phyloP scores from a whole-genome alignment of 2,329 filamentous ascomycete species.

The Neocatenulostroma microsporum region DNA sequence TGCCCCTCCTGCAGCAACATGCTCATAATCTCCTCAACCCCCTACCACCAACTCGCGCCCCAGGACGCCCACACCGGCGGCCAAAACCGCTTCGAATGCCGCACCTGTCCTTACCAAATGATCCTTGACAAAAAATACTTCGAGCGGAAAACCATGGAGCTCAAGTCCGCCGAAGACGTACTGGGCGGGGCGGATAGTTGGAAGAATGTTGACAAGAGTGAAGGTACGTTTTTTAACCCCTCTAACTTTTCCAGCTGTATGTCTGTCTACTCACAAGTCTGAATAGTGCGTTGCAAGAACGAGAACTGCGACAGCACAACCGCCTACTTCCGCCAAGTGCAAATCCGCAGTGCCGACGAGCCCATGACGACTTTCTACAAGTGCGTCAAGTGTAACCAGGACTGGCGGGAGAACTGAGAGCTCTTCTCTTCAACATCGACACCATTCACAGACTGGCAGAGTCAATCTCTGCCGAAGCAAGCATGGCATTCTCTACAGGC shows the following conservation, averaged over 20 bases:
- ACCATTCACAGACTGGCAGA: no score
- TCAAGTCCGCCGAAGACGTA: conserved; percentile 82
- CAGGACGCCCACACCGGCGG: conserved; percentile 35
- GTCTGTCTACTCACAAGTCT: not conserved
- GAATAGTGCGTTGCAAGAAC: conserved; percentile 67
- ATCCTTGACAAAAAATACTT: conserved; percentile 70
- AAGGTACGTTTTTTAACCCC: conserved; percentile 38
- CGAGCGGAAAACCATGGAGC: conserved; percentile 70
- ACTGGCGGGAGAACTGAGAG: conserved; percentile 38
- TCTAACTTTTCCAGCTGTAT: not conserved
- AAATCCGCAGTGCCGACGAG: conserved; percentile 96
- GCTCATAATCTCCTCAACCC: conserved; percentile 58
- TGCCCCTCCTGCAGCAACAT: conserved; percentile 79
- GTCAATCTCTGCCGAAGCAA: no score
- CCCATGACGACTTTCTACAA: conserved; percentile 97
- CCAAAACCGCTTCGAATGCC: conserved; percentile 83
- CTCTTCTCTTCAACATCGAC: no score
- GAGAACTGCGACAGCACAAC: conserved; percentile 72
- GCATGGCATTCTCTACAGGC: no score
- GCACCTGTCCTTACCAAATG: conserved; percentile 89
- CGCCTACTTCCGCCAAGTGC: conserved; percentile 92
- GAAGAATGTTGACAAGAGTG: conserved; percentile 82
- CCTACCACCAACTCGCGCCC: conserved; percentile 26
- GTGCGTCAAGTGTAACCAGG: conserved; percentile 38
- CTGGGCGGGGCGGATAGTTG: conserved; percentile 82